A percentile compares a stretch with the other conserved stretches of the same genome.
Conservation (phyloP, 2,329 filamentous ascomycete genomes). For the Tolypocladium sp. region DNA sequence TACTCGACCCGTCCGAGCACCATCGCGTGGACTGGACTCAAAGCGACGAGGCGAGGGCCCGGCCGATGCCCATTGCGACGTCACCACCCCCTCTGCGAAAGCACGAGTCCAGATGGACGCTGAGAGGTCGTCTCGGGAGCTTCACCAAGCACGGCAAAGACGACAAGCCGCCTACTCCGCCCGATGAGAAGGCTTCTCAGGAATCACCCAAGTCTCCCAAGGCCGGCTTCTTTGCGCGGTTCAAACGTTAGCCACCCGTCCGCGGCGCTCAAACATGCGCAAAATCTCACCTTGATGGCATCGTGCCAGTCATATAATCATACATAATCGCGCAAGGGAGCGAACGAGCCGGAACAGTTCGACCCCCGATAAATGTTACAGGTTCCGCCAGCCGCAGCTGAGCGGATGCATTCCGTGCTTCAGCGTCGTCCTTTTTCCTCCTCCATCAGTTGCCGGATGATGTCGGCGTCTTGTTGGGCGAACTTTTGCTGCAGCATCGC, state of each 20-base stretch:
- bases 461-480: conserved; percentile 35
- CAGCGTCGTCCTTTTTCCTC: conserved; percentile 27
- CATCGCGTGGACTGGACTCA: conserved; percentile 50
- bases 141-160: conserved; percentile 18
- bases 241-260: conserved; percentile 26
- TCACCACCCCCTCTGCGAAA: conserved; percentile 26
- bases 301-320: background rate
- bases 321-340: conserved; percentile 1
- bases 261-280: too few species aligned
- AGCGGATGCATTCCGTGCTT: background rate
- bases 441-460: conserved; percentile 40
- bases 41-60: conserved; percentile 33
- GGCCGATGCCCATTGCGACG: conserved; percentile 4
- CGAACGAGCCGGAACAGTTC: background rate
- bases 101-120: conserved; percentile 39
- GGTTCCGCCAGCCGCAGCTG: background rate
- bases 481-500: conserved; percentile 34
- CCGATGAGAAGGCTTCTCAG: conserved; percentile 6
- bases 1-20: conserved; percentile 20
- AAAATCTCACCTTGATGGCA: background rate
- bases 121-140: conserved; percentile 32
- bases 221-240: conserved; percentile 31
- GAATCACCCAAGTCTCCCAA: conserved; percentile 22
- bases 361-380: background rate
- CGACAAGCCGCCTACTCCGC: conserved; percentile 11